These are phyloP conservation scores for Trametes versicolor DNA, from an alignment of 1,284 basidiomycete genomes.

Conservation along the genomic window DNA sequence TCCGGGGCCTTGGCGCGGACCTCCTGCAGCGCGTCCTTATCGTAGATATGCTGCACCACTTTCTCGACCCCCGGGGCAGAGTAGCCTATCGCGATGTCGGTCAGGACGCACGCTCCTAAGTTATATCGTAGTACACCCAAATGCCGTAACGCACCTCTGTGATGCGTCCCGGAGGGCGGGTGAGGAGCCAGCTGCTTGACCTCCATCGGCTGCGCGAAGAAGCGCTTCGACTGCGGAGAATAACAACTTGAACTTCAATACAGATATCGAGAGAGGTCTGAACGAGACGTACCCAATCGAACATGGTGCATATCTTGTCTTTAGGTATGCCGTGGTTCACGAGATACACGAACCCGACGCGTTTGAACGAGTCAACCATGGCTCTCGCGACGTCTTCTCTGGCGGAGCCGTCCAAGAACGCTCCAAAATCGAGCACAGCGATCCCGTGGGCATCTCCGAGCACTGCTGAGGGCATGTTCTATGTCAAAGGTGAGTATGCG, in stretches of 20 bases:
- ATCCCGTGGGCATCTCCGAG: slow-evolving; percentile 38
- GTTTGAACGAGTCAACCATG: slow-evolving; percentile 46
- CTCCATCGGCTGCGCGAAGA: slow-evolving; percentile 62
- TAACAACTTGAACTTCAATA: not conserved
- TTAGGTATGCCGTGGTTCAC: slow-evolving; percentile 52
- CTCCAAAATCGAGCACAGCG: slow-evolving; percentile 43
- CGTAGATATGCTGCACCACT: slow-evolving; percentile 54
- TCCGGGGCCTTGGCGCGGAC: slow-evolving; percentile 53
- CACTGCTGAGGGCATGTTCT: slow-evolving; percentile 19
- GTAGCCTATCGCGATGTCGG: slow-evolving; percentile 49
- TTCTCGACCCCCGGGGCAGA: slow-evolving; percentile 59
- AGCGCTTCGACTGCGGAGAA: slow-evolving; percentile 52
- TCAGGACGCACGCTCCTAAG: not conserved
- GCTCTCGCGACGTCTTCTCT: slow-evolving; percentile 44
- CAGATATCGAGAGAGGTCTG: not conserved
- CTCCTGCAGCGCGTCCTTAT: slow-evolving; percentile 48
- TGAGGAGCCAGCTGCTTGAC: slow-evolving; percentile 66
- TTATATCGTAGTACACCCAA: no score
- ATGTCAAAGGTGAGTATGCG: not conserved
- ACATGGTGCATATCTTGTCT: slow-evolving; percentile 60
- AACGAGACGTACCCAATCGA: slow-evolving; percentile 53
- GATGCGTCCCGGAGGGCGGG: slow-evolving; percentile 61
- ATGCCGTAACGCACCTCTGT: slow-evolving; percentile 58
- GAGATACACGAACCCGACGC: slow-evolving; percentile 55
- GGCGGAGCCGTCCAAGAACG: slow-evolving; percentile 42